A percentile compares a stretch with the other conserved stretches of the same genome.
Conservation (phyloP, 2,329 filamentous ascomycete genomes). For the Orbilia oligospora region DNA sequence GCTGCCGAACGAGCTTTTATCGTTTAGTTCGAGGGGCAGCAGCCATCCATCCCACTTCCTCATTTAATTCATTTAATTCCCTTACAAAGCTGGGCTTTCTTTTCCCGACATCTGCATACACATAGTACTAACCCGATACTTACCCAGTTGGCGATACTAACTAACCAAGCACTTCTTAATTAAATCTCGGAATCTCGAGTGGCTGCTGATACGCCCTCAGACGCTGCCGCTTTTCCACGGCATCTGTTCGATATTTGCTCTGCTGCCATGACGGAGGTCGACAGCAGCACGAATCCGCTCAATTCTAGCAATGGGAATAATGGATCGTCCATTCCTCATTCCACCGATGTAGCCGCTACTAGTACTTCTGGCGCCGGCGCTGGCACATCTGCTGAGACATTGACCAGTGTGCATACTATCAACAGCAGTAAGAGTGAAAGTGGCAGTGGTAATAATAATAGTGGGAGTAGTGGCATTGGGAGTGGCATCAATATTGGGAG, state of each 20-base stretch:
- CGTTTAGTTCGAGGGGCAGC: conserved; percentile 20
- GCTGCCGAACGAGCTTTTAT: conserved; percentile 31
- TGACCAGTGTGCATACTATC: neutral
- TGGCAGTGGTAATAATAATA: neutral
- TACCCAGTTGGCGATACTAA: conserved; percentile 7
- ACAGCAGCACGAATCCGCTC: conserved; percentile 20
- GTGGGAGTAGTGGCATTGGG: neutral
- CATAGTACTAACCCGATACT: conserved; percentile 2
- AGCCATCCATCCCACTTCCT: conserved; percentile 36
- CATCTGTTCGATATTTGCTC: conserved; percentile 13
- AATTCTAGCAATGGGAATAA: conserved; percentile 7
- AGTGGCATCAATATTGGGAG: neutral
- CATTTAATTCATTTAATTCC: conserved; percentile 10
- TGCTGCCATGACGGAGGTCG: conserved; percentile 51
- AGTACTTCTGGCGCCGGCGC: neutral
- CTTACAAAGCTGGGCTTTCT: conserved; percentile 14
- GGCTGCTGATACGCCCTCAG: conserved; percentile 22
- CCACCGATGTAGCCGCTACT: conserved; percentile 9
- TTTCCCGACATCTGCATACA: conserved; percentile 17
- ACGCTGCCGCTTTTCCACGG: conserved; percentile 45
- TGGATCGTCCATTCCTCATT: conserved; percentile 47
- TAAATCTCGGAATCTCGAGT: neutral
- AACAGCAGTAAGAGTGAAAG: neutral
- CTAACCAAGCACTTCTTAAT: neutral
- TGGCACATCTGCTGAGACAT: neutral